phyloP scores from a whole-genome alignment of 2,329 filamentous ascomycete species.

The Diplodia sapinea region DNA sequence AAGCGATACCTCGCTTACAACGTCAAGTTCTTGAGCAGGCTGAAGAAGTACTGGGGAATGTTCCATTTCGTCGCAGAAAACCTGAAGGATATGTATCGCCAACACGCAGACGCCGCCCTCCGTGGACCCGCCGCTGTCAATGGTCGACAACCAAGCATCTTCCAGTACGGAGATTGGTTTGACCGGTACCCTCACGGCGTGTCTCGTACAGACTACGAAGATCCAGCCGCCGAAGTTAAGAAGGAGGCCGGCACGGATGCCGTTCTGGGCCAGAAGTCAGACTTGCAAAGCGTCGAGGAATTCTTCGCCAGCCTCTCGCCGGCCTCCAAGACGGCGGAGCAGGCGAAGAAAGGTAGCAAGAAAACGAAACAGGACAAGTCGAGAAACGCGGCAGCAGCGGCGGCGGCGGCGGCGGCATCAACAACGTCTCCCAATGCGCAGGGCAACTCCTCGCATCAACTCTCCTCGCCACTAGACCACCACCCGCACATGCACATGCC shows the following conservation, averaged over 20 bases:
- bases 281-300: constrained; percentile 92
- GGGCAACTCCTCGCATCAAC: constrained; percentile 51
- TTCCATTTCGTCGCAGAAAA: constrained; percentile 97
- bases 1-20: constrained; percentile 87
- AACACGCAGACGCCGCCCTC: constrained; percentile 80
- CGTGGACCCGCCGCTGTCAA: constrained; percentile 60
- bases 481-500: constrained; percentile 33
- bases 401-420: neutral
- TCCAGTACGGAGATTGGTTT: constrained; percentile 98
- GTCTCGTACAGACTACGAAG: constrained; percentile 80
- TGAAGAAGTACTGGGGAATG: constrained; percentile 99
- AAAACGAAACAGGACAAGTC: constrained; percentile 31
- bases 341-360: constrained; percentile 35
- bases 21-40: constrained; percentile 86
- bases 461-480: constrained; percentile 31
- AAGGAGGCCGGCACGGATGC: constrained; percentile 85
- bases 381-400: neutral
- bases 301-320: constrained; percentile 85
- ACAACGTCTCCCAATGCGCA: constrained; percentile 33
- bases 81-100: constrained; percentile 83
- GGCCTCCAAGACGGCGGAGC: constrained; percentile 50
- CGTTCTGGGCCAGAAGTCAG: constrained; percentile 84
- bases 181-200: constrained; percentile 92
- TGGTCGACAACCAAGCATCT: constrained; percentile 58
- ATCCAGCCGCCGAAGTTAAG: constrained; percentile 69